Percentiles rank a stretch among this genome's conserved stretches.
These are phyloP conservation scores for Cucumis cinereus DNA, from an alignment of 306 rosid genomes.

Conservation along the genomic window DNA sequence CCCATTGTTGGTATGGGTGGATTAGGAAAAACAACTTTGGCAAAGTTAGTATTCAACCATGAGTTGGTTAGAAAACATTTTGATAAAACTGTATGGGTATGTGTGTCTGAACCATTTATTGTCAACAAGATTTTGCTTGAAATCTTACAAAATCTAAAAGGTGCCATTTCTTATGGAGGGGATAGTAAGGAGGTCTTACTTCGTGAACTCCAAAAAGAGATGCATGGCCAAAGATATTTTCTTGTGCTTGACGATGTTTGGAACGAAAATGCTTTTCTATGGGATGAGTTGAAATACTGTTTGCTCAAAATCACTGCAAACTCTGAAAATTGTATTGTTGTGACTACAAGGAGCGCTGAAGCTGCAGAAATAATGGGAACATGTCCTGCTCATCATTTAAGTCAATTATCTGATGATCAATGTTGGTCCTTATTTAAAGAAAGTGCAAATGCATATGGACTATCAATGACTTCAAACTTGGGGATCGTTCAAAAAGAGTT, in stretches of 20 bases:
- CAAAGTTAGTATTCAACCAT: slow-evolving; percentile 1
- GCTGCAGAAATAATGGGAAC: not conserved
- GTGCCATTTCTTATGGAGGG: rapidly evolving
- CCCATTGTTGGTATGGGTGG: slow-evolving; percentile 14
- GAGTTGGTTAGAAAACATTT: not conserved
- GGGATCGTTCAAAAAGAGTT: not conserved
- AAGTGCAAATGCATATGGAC: not conserved
- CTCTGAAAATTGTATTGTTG: not conserved
- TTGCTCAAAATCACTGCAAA: not conserved
- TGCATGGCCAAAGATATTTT: not conserved
- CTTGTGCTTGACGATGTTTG: slow-evolving; percentile 18
- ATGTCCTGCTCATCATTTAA: not conserved
- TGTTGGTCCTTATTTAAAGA: slow-evolving; percentile 5
- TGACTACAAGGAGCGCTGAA: slow-evolving; percentile 5
- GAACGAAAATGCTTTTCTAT: not conserved
- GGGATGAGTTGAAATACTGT: not conserved
- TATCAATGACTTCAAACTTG: not conserved
- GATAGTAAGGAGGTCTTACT: not conserved
- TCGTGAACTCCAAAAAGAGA: not conserved
- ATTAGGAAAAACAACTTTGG: slow-evolving; percentile 12
- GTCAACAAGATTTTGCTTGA: not conserved
- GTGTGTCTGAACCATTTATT: slow-evolving; percentile 6
- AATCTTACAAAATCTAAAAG: not conserved
- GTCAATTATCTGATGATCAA: not conserved
- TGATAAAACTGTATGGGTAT: slow-evolving; percentile 6